A percentile compares a stretch with the other conserved stretches of the same genome.
Conservation (phyloP, 2,329 filamentous ascomycete genomes). For the Botryotinia globosa region DNA sequence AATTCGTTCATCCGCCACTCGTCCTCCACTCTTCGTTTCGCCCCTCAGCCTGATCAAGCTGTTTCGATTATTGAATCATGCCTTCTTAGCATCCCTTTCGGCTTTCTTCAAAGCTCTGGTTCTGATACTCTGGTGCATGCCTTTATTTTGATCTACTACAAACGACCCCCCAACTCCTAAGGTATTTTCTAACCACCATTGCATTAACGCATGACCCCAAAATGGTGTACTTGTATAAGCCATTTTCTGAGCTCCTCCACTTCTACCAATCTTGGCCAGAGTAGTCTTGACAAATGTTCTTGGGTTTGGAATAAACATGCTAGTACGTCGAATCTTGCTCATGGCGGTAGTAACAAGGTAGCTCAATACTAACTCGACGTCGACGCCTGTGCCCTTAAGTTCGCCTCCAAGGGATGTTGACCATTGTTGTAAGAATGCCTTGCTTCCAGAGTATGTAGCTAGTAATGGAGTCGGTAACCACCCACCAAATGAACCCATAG, state of each 20-base stretch:
- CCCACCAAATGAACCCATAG: constrained; percentile 96
- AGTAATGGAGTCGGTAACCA: constrained; percentile 88
- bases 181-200: constrained; percentile 69
- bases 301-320: constrained; percentile 74
- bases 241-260: constrained; percentile 73
- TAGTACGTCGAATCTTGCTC: constrained; percentile 88
- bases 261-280: constrained; percentile 75
- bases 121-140: constrained; percentile 66
- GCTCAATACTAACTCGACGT: constrained; percentile 87
- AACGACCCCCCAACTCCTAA: constrained; percentile 55
- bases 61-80: constrained; percentile 12
- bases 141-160: constrained; percentile 59
- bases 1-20: constrained; percentile 22
- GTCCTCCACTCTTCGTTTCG: constrained; percentile 25
- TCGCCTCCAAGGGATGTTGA: constrained; percentile 82
- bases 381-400: constrained; percentile 74
- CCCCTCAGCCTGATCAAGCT: background rate
- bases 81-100: constrained; percentile 63
- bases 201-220: constrained; percentile 88
- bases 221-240: constrained; percentile 86
- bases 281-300: constrained; percentile 77
- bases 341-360: constrained; percentile 95
- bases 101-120: constrained; percentile 67
- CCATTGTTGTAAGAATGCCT: constrained; percentile 98
- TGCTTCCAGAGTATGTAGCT: constrained; percentile 95